Conservation (phyloP, 345 rosid species). For the Rhodamnia rubescens region DNA sequence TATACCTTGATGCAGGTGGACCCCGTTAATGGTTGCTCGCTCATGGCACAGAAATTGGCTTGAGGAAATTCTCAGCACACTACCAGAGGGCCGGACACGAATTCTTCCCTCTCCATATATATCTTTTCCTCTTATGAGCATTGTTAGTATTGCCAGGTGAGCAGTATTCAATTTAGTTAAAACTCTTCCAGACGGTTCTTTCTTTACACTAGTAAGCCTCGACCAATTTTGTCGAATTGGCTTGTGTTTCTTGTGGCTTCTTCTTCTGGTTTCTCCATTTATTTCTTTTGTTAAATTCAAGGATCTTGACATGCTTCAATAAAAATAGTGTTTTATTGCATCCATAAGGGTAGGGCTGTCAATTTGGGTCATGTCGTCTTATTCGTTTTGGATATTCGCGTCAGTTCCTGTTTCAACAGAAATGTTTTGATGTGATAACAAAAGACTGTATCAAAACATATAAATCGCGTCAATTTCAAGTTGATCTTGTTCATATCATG, state of each 20-base stretch:
- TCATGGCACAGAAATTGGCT: constrained; percentile 87
- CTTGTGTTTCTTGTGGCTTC: neutral
- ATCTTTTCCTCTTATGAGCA: constrained; percentile 91
- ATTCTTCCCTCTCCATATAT: constrained; percentile 58
- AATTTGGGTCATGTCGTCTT: neutral
- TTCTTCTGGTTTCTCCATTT: neutral
- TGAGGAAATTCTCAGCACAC: constrained; percentile 53
- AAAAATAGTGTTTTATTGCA: neutral
- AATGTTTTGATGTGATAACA: neutral
- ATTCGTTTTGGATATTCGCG: neutral
- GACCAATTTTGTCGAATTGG: neutral
- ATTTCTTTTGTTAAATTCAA: neutral
- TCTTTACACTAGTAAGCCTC: neutral
- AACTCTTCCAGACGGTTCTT: neutral
- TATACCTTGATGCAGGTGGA: constrained; percentile 45
- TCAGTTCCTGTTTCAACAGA: neutral
- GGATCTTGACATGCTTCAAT: neutral
- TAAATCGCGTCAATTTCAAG: neutral
- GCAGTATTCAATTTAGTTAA: neutral
- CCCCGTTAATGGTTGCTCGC: constrained; percentile 82
- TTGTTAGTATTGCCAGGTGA: constrained; percentile 82
- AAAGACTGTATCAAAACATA: neutral
- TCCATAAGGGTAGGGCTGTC: neutral
- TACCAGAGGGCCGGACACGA: constrained; percentile 24
- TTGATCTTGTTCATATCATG: neutral